Percentiles rank a stretch among this genome's conserved stretches.
Conservation (phyloP, 2,329 filamentous ascomycete genomes). For the Alternaria triticimaculans region DNA sequence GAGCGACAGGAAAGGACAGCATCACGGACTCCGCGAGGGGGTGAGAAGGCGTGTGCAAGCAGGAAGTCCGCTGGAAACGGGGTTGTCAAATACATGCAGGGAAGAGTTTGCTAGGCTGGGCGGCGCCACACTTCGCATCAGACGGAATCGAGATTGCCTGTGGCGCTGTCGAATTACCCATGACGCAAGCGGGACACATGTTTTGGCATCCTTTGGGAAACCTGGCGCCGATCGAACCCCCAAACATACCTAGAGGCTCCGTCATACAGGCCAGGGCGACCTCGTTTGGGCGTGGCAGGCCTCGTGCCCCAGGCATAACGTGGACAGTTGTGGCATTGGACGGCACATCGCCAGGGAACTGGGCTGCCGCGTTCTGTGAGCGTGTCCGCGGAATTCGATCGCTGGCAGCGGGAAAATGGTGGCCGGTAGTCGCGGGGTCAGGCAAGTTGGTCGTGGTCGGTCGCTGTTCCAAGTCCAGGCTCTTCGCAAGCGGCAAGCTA, state of each 20-base stretch:
- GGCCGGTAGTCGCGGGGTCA: constrained; percentile 10
- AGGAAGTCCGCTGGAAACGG: background rate
- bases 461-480: constrained; percentile 11
- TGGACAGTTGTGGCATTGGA: constrained; percentile 1
- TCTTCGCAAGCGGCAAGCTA: constrained; percentile 12
- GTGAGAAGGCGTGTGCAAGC: background rate
- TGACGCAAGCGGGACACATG: constrained; percentile 21
- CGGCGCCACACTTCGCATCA: constrained; percentile 9
- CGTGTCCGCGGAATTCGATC: constrained; percentile 2
- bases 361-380: background rate
- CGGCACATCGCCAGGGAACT: background rate
- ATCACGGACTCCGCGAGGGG: background rate
- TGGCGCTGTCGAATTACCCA: constrained; percentile 13
- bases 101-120: background rate
- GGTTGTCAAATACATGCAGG: background rate
- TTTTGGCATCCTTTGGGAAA: constrained; percentile 11
- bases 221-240: constrained; percentile 13
- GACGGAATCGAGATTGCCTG: constrained; percentile 8
- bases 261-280: constrained; percentile 10
- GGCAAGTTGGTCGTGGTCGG: constrained; percentile 4
- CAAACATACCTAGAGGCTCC: constrained; percentile 8
- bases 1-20: background rate
- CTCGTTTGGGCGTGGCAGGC: constrained; percentile 3
- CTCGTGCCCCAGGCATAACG: background rate
- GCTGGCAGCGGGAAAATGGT: background rate